Conservation (phyloP, 352 stramenopile species). For the Pythium insidiosum region DNA sequence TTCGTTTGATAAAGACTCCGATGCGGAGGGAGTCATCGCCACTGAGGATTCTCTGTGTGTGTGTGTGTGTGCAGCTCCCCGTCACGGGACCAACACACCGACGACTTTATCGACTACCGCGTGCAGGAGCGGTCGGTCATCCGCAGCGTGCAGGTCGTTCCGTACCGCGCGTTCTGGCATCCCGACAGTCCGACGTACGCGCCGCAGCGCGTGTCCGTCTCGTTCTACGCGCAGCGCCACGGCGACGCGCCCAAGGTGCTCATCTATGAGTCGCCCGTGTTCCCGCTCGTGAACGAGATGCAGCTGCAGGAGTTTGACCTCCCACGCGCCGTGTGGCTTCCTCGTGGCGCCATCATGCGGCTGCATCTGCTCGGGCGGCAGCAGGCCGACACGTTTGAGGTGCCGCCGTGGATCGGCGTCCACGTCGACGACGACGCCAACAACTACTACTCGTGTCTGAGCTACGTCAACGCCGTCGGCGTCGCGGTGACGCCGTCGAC, state of each 20-base stretch:
- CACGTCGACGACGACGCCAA: conserved; percentile 6
- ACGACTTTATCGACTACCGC: conserved; percentile 63
- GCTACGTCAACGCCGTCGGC: conserved; percentile 32
- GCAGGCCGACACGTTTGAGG: conserved; percentile 37
- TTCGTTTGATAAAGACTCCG: neutral
- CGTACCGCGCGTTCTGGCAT: conserved; percentile 76
- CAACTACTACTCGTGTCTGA: conserved; percentile 72
- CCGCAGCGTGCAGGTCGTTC: conserved; percentile 38
- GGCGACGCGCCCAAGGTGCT: conserved; percentile 4
- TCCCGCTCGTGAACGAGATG: conserved; percentile 52
- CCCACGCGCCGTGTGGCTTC: conserved; percentile 33
- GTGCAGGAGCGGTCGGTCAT: conserved; percentile 36
- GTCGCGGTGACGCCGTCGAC: neutral
- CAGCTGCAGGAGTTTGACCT: conserved; percentile 54
- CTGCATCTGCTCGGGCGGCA: conserved; percentile 53
- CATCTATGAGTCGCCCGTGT: conserved; percentile 49
- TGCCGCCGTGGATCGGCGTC: conserved; percentile 37
- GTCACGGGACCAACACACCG: conserved; percentile 9
- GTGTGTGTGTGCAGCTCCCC: conserved; percentile 5
- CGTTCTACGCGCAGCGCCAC: conserved; percentile 16
- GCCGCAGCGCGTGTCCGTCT: conserved; percentile 44
- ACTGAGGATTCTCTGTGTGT: too few species aligned
- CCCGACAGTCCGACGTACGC: conserved; percentile 63
- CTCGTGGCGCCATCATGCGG: conserved; percentile 30
- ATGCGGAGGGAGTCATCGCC: too few species aligned